Base-by-base conservation (phyloP, 306 rosid species). In the Malus orientalis region DNA sequence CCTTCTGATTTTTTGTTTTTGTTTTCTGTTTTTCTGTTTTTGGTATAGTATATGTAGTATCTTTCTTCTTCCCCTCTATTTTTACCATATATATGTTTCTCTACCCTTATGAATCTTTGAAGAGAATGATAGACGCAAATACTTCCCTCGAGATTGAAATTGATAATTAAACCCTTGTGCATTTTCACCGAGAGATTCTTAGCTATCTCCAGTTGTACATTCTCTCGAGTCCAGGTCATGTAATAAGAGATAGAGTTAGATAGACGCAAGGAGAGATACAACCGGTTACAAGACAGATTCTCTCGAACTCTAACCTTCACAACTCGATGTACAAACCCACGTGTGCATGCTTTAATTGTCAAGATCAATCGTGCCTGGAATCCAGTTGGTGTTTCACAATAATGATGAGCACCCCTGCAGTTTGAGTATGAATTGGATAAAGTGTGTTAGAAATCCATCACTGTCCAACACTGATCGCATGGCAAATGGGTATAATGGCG, bases 21-120 rank as follows among this genome's bases (percentile, higher is more conserved):
- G 29, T 45, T 84, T 80, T 80, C 83, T 36, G 40, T 13, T 82
- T 72, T 53, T 68, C 83, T 76, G 77, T 81, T 77, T 75, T 75
- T 83, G 81, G 82, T 81, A 83, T 81, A 87, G 88, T 85, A 84
- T 85, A 83, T 91, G 86, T 88, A 91, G 85, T 78, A 71, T 72
- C 87, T 72, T 54, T 59, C 47, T 5, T 70, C 70, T 16, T 45
- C 25, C 71, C 75, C 32, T 2, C 29, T 27, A 55, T 23, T 74
- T 69, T 71, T 68, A 71, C 85, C 78, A 77, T 80, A 83, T 74
- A 75, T 74, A 75, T 72, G 79, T 78, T 59, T 79, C 83, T 76
- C 89, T 74, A 40, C 12, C 45, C 45, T 68, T 47, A 27, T 77
- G 83, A 82, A 81, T 77, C 76, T 70, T 57, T 60, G 64, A 65